Evolutionary conservation across 2,329 filamentous ascomycete species (phyloP).

Genomic region (Ilyonectria robusta): DNA sequence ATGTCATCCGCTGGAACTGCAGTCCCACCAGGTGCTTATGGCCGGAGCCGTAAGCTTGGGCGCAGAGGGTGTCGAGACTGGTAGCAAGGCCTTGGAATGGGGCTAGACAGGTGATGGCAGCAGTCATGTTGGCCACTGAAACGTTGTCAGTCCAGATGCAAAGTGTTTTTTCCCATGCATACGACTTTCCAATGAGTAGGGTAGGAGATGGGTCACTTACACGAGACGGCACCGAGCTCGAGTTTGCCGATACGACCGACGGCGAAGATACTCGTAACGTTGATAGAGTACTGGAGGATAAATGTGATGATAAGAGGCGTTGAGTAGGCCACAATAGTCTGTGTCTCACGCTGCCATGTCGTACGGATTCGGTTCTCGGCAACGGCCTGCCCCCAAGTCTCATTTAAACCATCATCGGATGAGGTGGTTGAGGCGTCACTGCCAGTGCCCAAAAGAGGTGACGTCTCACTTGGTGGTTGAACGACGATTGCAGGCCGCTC

Average conservation of each 20-base stretch:
- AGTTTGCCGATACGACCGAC: slow-evolving; percentile 82
- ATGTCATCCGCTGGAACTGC: slow-evolving; percentile 86
- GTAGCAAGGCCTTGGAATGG: slow-evolving; percentile 90
- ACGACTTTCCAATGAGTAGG: background rate
- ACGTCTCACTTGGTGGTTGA: slow-evolving; percentile 58
- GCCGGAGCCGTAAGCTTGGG: slow-evolving; percentile 94
- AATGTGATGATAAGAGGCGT: slow-evolving; percentile 80
- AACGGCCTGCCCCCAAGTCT: slow-evolving; percentile 90
- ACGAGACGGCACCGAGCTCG: slow-evolving; percentile 61
- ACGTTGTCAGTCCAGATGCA: slow-evolving; percentile 29
- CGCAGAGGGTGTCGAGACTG: slow-evolving; percentile 90
- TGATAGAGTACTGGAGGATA: slow-evolving; percentile 85
- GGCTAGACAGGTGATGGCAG: slow-evolving; percentile 83
- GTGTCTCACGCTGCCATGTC: slow-evolving; percentile 91
- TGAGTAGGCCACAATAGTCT: slow-evolving; percentile 82
- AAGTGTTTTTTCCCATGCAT: background rate
- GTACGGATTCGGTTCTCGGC: slow-evolving; percentile 85
- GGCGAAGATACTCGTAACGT: slow-evolving; percentile 85
- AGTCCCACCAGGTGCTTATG: slow-evolving; percentile 89
- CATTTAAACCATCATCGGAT: slow-evolving; percentile 71
- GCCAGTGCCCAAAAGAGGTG: slow-evolving; percentile 57
- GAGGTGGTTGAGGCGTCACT: slow-evolving; percentile 55
- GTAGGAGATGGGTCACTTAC: slow-evolving; percentile 48
- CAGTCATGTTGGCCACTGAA: slow-evolving; percentile 77
- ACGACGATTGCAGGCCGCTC: slow-evolving; percentile 54